Evolutionary conservation across 345 rosid species (phyloP).

Genomic region (Excoecaria agallocha): DNA sequence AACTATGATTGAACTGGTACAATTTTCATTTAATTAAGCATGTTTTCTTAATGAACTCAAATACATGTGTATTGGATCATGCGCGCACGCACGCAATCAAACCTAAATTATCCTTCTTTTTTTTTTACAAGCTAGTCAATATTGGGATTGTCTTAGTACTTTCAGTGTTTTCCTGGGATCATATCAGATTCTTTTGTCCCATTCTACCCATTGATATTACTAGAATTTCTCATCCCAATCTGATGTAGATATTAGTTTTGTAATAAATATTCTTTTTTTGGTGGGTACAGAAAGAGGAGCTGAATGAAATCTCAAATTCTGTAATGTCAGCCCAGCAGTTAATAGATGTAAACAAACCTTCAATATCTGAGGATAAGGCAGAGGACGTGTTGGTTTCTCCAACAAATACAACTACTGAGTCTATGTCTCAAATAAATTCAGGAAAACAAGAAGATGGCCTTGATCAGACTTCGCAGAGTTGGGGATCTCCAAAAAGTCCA

Average conservation of each 20-base stretch:
- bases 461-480: conserved; percentile 41
- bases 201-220: neutral
- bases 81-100: neutral
- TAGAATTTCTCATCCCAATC: neutral
- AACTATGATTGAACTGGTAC: too few species aligned
- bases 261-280: neutral
- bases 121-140: neutral
- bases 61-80: neutral
- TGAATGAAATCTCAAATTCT: conserved; percentile 30
- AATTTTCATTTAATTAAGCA: too few species aligned
- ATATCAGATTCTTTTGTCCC: neutral
- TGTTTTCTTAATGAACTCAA: too few species aligned
- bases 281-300: conserved; percentile 27
- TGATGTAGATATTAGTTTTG: neutral
- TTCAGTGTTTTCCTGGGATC: neutral
- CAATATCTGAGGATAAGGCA: conserved; percentile 32
- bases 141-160: neutral
- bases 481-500: conserved; percentile 49
- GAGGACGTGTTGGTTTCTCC: conserved; percentile 33
- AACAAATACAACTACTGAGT: conserved; percentile 21
- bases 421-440: conserved; percentile 23
- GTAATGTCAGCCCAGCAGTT: conserved; percentile 32
- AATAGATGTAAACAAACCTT: conserved; percentile 35
- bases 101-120: neutral
- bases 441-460: conserved; percentile 36